Evolutionary conservation across 208 protist species (phyloP).

Genomic region (Naegleria lovaniensis): DNA sequence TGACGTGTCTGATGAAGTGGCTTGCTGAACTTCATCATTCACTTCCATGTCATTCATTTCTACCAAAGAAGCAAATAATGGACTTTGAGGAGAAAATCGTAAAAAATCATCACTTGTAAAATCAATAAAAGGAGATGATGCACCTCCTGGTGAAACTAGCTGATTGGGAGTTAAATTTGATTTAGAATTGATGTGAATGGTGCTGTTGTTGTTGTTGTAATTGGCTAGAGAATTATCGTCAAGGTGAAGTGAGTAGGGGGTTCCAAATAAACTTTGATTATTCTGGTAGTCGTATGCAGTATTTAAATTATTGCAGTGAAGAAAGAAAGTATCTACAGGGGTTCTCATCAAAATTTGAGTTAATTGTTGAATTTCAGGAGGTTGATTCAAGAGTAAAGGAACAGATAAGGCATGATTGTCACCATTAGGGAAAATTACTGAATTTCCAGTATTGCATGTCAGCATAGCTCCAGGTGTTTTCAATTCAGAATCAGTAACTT

Average conservation of each 20-base stretch:
- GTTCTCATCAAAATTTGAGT: neutral
- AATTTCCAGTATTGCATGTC: neutral
- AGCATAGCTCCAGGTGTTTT: neutral
- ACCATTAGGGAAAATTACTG: neutral
- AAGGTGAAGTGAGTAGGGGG: neutral
- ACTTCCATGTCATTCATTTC: neutral
- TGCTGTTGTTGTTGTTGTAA: neutral
- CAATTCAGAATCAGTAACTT: neutral
- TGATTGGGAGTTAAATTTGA: neutral
- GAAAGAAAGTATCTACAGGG: conserved; percentile 2
- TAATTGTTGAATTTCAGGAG: conserved; percentile 27
- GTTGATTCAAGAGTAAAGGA: conserved; percentile 5
- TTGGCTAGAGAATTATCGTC: neutral
- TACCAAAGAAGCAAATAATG: neutral
- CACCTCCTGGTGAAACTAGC: neutral
- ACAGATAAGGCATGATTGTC: neutral
- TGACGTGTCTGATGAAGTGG: neutral
- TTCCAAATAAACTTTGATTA: neutral
- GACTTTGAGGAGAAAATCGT: neutral
- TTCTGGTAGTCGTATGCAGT: neutral
- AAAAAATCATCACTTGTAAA: neutral
- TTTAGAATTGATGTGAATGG: neutral
- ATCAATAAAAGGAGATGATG: neutral
- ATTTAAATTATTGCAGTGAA: neutral
- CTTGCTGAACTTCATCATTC: neutral